phyloP scores from a whole-genome alignment of 1,284 basidiomycete genomes.

The Ganoderma boninense region DNA sequence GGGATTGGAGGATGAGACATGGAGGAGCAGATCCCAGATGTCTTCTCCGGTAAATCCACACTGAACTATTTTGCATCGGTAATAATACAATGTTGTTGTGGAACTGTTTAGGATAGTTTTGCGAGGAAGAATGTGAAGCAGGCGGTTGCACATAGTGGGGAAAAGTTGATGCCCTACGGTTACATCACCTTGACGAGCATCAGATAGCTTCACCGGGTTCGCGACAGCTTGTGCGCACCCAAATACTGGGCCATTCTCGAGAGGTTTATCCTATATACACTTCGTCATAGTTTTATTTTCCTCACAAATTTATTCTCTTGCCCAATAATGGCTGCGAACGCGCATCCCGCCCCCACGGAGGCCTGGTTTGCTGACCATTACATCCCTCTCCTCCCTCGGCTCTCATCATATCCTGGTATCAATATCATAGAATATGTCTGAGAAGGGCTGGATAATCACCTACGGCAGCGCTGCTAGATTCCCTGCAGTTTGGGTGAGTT shows the following conservation, averaged over 20 bases:
- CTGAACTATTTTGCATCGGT: slow-evolving; percentile 22
- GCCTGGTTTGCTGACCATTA: slow-evolving; percentile 44
- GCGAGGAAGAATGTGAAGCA: slow-evolving; percentile 10
- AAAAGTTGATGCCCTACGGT: slow-evolving; percentile 19
- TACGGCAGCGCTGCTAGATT: not conserved
- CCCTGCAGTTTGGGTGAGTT: not conserved
- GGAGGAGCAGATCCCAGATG: not conserved
- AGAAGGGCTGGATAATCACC: not conserved
- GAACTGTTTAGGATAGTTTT: slow-evolving; percentile 14
- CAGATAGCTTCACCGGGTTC: slow-evolving; percentile 13
- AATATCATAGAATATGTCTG: slow-evolving; percentile 33
- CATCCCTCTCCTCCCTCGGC: slow-evolving; percentile 44
- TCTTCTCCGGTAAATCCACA: slow-evolving; percentile 17
- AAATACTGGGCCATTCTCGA: slow-evolving; percentile 40
- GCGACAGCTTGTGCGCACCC: slow-evolving; percentile 5
- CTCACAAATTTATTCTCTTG: slow-evolving; percentile 35
- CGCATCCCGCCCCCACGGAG: slow-evolving; percentile 36
- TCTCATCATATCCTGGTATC: slow-evolving; percentile 46
- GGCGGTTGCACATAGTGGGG: slow-evolving; percentile 11
- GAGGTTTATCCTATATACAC: slow-evolving; percentile 37
- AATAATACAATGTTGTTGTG: slow-evolving; percentile 13
- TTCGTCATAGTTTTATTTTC: slow-evolving; percentile 31
- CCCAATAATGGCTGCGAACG: slow-evolving; percentile 50
- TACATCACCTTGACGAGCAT: slow-evolving; percentile 10
- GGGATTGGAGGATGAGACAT: not conserved